phyloP scores from a whole-genome alignment of 2,329 filamentous ascomycete genomes.

The Aspergillus pseudoterreus region DNA sequence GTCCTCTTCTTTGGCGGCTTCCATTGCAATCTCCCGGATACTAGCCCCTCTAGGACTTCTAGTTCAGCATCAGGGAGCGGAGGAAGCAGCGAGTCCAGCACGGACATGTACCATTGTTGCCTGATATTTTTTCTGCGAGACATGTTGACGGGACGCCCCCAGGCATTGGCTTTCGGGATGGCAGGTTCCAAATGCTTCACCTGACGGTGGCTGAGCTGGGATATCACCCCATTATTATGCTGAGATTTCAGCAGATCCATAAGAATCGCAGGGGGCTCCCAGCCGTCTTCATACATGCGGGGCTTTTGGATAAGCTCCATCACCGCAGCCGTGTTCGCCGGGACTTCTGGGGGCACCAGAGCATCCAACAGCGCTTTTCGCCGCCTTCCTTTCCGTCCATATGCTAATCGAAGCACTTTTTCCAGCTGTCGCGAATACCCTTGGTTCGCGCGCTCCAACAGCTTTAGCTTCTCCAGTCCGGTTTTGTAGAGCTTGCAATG shows the following conservation, averaged over 20 bases:
- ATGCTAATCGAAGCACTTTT: conserved; percentile 52
- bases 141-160: conserved; percentile 29
- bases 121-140: conserved; percentile 33
- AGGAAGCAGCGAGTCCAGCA: conserved; percentile 31
- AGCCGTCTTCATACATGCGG: conserved; percentile 25
- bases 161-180: conserved; percentile 35
- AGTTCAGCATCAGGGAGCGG: conserved; percentile 38
- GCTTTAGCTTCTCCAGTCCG: conserved; percentile 38
- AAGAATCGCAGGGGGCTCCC: conserved; percentile 32
- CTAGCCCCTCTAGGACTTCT: conserved; percentile 29
- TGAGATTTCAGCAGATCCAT: conserved; percentile 34
- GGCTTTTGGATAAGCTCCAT: conserved; percentile 16
- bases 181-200: conserved; percentile 24
- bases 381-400: conserved; percentile 54
- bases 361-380: conserved; percentile 46
- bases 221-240: conserved; percentile 22
- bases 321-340: conserved; percentile 19
- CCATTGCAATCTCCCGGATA: conserved; percentile 32
- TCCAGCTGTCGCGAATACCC: conserved; percentile 51
- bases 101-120: conserved; percentile 34
- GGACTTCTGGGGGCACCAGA: conserved; percentile 26
- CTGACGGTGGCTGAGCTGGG: conserved; percentile 20
- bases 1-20: conserved; percentile 23
- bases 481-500: conserved; percentile 20
- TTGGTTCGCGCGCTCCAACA: conserved; percentile 52